Evolutionary conservation across 768 basidiomycete species (phyloP).

Genomic region (Leccinum truebloodii): DNA sequence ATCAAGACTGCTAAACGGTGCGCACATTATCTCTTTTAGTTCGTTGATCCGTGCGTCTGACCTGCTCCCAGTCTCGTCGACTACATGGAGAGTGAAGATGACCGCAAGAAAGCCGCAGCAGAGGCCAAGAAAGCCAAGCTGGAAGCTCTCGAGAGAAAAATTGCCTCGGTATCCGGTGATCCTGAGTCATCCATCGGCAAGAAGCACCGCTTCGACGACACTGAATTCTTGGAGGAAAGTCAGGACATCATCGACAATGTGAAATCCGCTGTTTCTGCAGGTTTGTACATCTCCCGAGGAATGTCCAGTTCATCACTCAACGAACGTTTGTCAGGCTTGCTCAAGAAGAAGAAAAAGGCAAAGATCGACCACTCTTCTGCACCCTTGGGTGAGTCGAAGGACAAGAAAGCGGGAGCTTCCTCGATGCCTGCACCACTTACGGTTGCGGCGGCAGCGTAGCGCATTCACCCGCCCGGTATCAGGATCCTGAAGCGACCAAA

Average conservation of each 20-base stretch:
- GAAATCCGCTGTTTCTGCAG: conserved; percentile 84
- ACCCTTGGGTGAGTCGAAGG: conserved; percentile 7
- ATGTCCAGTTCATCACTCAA: conserved; percentile 8
- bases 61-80: conserved; percentile 62
- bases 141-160: conserved; percentile 79
- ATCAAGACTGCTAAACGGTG: conserved; percentile 96
- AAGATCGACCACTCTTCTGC: conserved; percentile 42
- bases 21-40: conserved; percentile 22
- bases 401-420: conserved; percentile 3
- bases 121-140: conserved; percentile 83
- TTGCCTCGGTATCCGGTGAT: conserved; percentile 43
- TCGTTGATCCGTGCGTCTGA: conserved; percentile 1
- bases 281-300: conserved; percentile 40
- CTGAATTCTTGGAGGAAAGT: conserved; percentile 89
- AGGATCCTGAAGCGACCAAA: neutral
- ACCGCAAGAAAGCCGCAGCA: conserved; percentile 73
- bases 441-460: conserved; percentile 21
- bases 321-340: conserved; percentile 49
- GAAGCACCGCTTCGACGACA: conserved; percentile 92
- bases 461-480: neutral
- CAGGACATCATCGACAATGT: conserved; percentile 89
- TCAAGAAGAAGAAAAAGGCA: conserved; percentile 77
- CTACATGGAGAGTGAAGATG: conserved; percentile 83
- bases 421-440: conserved; percentile 5
- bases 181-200: conserved; percentile 59